These are phyloP conservation scores for Pseudocercospora fuligena DNA, from an alignment of 2,329 filamentous ascomycete genomes.

Conservation along the genomic window DNA sequence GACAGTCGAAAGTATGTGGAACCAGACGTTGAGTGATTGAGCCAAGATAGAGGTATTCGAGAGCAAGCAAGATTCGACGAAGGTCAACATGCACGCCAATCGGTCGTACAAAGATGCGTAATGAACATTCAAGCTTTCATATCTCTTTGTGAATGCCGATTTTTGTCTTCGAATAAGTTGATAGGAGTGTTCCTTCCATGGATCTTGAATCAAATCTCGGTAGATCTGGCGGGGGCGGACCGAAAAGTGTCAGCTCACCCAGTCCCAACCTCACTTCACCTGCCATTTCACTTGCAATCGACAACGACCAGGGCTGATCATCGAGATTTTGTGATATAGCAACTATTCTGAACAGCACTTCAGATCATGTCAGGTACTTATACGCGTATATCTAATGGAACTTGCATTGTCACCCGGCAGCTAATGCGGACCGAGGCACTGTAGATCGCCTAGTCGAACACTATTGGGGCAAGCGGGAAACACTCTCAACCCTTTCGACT, in stretches of 20 bases:
- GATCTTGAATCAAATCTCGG: background rate
- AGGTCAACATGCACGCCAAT: too few relatives aligned
- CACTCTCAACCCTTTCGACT: background rate
- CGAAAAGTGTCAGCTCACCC: background rate
- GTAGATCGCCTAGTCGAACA: background rate
- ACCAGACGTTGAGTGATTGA: constrained; percentile 42
- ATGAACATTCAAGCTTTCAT: too few relatives aligned
- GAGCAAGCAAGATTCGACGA: too few relatives aligned
- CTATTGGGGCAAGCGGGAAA: background rate
- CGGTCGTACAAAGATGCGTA: background rate
- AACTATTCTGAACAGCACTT: too few relatives aligned
- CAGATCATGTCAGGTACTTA: background rate
- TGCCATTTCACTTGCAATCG: too few relatives aligned
- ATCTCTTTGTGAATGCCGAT: too few relatives aligned
- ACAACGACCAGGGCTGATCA: too few relatives aligned
- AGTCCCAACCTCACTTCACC: background rate
- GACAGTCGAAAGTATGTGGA: constrained; percentile 59
- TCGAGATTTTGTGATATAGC: too few relatives aligned
- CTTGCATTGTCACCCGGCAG: background rate
- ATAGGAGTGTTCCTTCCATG: too few relatives aligned
- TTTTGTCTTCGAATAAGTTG: too few relatives aligned
- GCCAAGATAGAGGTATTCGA: background rate
- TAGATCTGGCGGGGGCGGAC: background rate
- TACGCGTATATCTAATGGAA: background rate
- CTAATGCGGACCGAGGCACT: background rate